Percentiles rank a stretch among this genome's conserved stretches.
Conservation (phyloP, 331 rosid genomes). For the Stylosanthes scabra region DNA sequence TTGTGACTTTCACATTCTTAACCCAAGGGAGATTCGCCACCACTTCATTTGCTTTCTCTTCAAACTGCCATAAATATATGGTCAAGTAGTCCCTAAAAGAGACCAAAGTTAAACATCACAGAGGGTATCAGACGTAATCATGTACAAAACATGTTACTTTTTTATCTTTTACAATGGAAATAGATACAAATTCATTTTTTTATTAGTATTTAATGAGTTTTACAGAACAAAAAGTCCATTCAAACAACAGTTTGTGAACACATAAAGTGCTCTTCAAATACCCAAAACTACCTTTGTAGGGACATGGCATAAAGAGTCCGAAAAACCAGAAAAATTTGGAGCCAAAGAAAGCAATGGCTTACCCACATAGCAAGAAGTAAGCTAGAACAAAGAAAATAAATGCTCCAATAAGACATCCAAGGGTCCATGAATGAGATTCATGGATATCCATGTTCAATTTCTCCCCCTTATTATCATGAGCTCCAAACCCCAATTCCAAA, state of each 20-base stretch:
- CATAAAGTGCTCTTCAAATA: too few species aligned
- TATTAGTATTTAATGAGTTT: constrained; percentile 21
- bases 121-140: constrained; percentile 21
- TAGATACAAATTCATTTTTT: constrained; percentile 26
- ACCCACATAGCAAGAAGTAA: constrained; percentile 69
- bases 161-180: constrained; percentile 22
- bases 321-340: constrained; percentile 50
- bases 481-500: constrained; percentile 44
- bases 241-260: too few species aligned
- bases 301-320: constrained; percentile 73
- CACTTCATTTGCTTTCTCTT: constrained; percentile 94
- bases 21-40: constrained; percentile 91
- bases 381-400: constrained; percentile 69
- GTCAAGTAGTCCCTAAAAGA: constrained; percentile 40
- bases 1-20: constrained; percentile 78
- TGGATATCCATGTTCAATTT: constrained; percentile 49
- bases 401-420: constrained; percentile 66
- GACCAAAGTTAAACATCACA: constrained; percentile 39
- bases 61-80: constrained; percentile 71
- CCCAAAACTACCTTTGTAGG: constrained; percentile 45
- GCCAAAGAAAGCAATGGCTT: constrained; percentile 59
- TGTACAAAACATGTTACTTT: not conserved
- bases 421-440: constrained; percentile 74
- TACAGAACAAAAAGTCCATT: constrained; percentile 32
- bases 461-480: not conserved